These are phyloP conservation scores for Ascochyta rabiei DNA, from an alignment of 2,329 filamentous ascomycete species.

Conservation along the genomic window DNA sequence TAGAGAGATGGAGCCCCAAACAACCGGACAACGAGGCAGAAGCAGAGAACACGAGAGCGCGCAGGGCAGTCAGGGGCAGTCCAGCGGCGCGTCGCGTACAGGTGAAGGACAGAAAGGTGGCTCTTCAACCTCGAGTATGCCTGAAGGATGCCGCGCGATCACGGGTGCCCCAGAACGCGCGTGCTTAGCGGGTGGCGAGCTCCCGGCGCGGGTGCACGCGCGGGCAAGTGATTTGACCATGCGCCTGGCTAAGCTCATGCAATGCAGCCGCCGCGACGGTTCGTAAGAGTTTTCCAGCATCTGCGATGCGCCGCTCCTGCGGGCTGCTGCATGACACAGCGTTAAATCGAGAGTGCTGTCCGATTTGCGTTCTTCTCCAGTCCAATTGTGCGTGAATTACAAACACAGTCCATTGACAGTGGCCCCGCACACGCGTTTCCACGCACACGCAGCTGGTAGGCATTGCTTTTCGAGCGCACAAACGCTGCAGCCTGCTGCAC, in stretches of 20 bases:
- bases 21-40: conserved; percentile 10
- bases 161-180: conserved; percentile 25
- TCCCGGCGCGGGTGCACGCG: conserved; percentile 17
- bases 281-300: conserved; percentile 21
- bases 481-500: conserved; percentile 4
- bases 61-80: conserved; percentile 14
- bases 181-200: conserved; percentile 22
- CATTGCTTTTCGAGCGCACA: neutral
- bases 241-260: conserved; percentile 20
- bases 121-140: conserved; percentile 18
- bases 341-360: conserved; percentile 1
- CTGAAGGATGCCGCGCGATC: conserved; percentile 30
- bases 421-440: conserved; percentile 13
- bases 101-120: conserved; percentile 14
- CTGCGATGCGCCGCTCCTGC: conserved; percentile 8
- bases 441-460: neutral
- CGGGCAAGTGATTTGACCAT: conserved; percentile 18
- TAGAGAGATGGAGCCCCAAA: conserved; percentile 7
- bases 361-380: neutral
- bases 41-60: conserved; percentile 1
- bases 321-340: conserved; percentile 16
- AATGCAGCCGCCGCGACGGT: conserved; percentile 25
- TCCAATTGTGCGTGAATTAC: conserved; percentile 4
- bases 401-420: conserved; percentile 4
- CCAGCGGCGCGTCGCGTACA: conserved; percentile 26